Conservation (phyloP, 352 stramenopile species). For the Pythium aristosporum region DNA sequence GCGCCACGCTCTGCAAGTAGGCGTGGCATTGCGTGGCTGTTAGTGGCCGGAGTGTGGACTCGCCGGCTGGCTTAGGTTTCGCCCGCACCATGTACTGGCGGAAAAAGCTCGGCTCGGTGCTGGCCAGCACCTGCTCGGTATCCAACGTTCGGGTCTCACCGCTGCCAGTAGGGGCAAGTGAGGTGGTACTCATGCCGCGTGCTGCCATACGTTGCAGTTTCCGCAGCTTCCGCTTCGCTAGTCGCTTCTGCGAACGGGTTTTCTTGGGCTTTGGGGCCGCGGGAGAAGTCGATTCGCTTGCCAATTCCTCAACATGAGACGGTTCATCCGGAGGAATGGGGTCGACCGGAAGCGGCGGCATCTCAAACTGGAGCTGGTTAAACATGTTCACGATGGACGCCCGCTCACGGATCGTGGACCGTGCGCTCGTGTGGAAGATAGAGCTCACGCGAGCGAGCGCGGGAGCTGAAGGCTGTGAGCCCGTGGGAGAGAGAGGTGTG, state of each 20-base stretch:
- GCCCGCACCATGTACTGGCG: constrained; percentile 20
- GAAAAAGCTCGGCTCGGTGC: constrained; percentile 17
- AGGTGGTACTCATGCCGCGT: background rate
- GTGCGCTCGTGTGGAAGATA: constrained; percentile 11
- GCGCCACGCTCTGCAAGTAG: constrained; percentile 17
- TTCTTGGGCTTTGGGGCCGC: background rate
- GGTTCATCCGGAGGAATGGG: background rate
- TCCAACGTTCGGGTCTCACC: background rate
- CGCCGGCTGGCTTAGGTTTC: background rate
- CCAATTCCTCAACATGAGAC: background rate
- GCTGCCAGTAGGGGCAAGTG: background rate
- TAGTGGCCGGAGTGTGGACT: constrained; percentile 20
- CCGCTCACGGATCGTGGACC: constrained; percentile 25
- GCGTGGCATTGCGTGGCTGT: constrained; percentile 5
- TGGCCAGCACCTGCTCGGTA: constrained; percentile 7
- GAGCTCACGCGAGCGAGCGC: constrained; percentile 13
- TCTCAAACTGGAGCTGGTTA: constrained; percentile 25
- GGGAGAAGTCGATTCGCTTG: background rate
- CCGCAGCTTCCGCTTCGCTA: constrained; percentile 5
- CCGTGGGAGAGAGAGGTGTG: too few relatives aligned
- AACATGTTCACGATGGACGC: constrained; percentile 24
- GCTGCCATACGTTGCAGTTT: background rate
- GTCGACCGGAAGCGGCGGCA: constrained; percentile 7
- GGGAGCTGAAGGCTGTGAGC: background rate
- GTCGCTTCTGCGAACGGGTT: constrained; percentile 4